A percentile compares a stretch with the other conserved stretches of the same genome.
Evolutionary conservation across 2,329 filamentous ascomycete genomes (phyloP).

Genomic region (Sporothrix brasiliensis): DNA sequence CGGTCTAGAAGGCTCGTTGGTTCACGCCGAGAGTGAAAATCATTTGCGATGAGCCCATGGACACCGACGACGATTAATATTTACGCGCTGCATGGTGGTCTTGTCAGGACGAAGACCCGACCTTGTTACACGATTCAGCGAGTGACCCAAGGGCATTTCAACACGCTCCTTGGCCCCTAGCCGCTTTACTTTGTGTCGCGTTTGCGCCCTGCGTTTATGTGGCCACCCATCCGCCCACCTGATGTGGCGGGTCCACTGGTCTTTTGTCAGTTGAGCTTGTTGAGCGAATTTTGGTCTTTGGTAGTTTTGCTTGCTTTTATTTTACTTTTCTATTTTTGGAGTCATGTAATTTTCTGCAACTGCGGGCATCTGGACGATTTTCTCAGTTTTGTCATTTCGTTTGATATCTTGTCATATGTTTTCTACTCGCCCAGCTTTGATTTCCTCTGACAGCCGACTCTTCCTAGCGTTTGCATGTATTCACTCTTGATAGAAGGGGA

Average conservation of each 20-base stretch:
- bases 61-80: not conserved
- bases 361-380: constrained; percentile 17
- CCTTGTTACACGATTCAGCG: not conserved
- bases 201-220: not conserved
- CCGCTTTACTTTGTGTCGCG: not conserved
- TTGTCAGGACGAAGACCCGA: not conserved
- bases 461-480: not conserved
- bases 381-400: not conserved
- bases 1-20: constrained; percentile 21
- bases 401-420: not conserved
- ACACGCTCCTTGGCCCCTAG: not conserved
- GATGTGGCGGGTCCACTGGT: not conserved
- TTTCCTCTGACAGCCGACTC: not conserved
- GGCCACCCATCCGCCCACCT: not conserved
- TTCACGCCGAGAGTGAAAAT: not conserved
- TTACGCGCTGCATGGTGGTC: not conserved
- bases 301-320: not conserved
- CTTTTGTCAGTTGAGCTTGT: not conserved
- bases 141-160: not conserved
- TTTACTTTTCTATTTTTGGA: not conserved
- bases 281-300: not conserved
- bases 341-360: not conserved
- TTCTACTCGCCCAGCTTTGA: not conserved
- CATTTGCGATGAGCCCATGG: not conserved
- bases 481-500: constrained; percentile 12